These are phyloP conservation scores for Hyparrhenia diplandra DNA, from an alignment of 176 grass and related monocot genomes.

Conservation along the genomic window DNA sequence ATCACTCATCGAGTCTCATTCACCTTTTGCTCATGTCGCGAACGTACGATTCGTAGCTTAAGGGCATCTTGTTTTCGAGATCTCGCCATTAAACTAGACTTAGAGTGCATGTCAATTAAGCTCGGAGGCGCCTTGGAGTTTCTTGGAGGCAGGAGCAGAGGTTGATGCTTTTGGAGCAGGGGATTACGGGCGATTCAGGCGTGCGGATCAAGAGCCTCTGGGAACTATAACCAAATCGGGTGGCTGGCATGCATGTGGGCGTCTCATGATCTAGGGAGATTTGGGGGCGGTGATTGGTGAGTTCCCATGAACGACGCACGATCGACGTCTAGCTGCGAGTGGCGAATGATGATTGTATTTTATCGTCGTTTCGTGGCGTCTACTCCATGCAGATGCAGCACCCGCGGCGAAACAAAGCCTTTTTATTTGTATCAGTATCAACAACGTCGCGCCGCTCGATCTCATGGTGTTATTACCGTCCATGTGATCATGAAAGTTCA, in stretches of 20 bases:
- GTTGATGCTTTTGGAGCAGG: no score
- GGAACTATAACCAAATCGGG: no score
- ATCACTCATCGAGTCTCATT: neutral
- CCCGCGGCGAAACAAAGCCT: neutral
- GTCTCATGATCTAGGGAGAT: no score
- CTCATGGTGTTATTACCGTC: slow-evolving; percentile 1
- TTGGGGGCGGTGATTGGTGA: neutral
- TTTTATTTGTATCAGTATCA: neutral
- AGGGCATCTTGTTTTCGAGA: no score
- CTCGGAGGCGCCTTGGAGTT: no score
- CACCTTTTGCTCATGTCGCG: neutral
- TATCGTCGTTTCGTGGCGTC: slow-evolving; percentile 20
- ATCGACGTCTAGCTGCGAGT: neutral
- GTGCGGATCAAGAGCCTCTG: no score
- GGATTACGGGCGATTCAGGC: no score
- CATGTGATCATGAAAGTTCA: neutral
- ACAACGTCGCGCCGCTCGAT: slow-evolving; percentile 25
- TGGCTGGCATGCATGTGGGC: no score
- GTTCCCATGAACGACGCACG: slow-evolving; percentile 1
- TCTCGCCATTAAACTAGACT: no score
- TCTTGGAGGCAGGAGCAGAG: no score
- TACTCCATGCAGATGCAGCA: slow-evolving; percentile 22
- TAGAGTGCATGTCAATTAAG: no score
- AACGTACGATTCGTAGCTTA: no score
- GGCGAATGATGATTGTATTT: neutral